Conservation (phyloP, 2,329 filamentous ascomycete genomes). For the Claviceps africana region DNA sequence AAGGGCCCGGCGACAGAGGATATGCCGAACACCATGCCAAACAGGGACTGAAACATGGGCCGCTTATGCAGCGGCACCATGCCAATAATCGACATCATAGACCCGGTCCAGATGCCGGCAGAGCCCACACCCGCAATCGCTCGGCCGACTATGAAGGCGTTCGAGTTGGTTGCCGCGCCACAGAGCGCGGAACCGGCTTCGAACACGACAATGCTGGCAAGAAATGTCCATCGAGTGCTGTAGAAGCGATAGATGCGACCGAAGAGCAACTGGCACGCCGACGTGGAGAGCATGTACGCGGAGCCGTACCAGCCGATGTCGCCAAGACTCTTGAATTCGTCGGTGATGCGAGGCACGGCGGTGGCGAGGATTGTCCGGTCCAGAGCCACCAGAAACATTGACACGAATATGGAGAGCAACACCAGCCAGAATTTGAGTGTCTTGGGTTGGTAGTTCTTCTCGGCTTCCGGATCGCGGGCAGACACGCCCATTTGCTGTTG, state of each 20-base stretch:
- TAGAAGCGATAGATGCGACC: neutral
- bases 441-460: neutral
- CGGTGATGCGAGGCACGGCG: neutral
- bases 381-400: neutral
- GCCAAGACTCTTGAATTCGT: neutral
- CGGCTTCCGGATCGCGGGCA: neutral
- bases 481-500: neutral
- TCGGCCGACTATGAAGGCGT: slow-evolving; percentile 36
- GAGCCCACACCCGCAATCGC: slow-evolving; percentile 31
- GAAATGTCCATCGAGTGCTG: neutral
- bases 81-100: slow-evolving; percentile 28
- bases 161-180: slow-evolving; percentile 25
- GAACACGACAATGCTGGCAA: neutral
- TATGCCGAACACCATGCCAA: slow-evolving; percentile 43
- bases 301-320: neutral
- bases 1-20: slow-evolving; percentile 37
- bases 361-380: neutral
- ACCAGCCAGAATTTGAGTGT: neutral
- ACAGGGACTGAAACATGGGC: slow-evolving; percentile 38
- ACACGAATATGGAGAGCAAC: neutral
- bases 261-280: neutral
- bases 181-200: neutral
- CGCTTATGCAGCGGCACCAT: slow-evolving; percentile 37
- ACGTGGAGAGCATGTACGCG: neutral
- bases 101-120: slow-evolving; percentile 36